Evolutionary conservation across 1,284 basidiomycete species (phyloP).

Genomic region (Boletus smithii): DNA sequence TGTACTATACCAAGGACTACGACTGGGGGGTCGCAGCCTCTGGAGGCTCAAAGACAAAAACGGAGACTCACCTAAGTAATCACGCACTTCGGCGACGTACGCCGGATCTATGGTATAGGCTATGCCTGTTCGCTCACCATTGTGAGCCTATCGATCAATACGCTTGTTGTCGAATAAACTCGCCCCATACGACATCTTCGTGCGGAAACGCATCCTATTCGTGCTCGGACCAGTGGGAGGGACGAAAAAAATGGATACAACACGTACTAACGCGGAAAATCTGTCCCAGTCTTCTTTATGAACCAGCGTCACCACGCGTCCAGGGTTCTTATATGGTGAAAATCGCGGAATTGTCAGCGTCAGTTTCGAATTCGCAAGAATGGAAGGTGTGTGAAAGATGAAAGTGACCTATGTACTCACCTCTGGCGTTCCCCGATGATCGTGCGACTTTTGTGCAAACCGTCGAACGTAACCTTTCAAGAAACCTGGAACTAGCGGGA

Average conservation of each 20-base stretch:
- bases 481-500: slow-evolving; percentile 63
- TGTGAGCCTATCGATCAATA: not conserved
- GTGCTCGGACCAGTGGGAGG: not conserved
- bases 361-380: not conserved
- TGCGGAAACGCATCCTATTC: slow-evolving; percentile 70
- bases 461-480: slow-evolving; percentile 83
- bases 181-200: slow-evolving; percentile 83
- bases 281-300: slow-evolving; percentile 80
- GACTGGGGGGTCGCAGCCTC: not conserved
- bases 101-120: slow-evolving; percentile 81
- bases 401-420: slow-evolving; percentile 37
- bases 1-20: not conserved
- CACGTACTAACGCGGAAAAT: slow-evolving; percentile 59
- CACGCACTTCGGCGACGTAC: slow-evolving; percentile 70
- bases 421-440: slow-evolving; percentile 81
- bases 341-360: not conserved
- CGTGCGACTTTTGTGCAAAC: slow-evolving; percentile 85
- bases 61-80: slow-evolving; percentile 64
- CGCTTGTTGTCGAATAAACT: slow-evolving; percentile 11
- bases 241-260: not conserved
- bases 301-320: slow-evolving; percentile 86
- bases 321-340: slow-evolving; percentile 54
- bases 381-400: not conserved
- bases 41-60: not conserved
- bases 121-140: slow-evolving; percentile 45